Evolutionary conservation across 2,329 filamentous ascomycete genomes (phyloP).

Genomic region (Pseudogymnoascus sp.): DNA sequence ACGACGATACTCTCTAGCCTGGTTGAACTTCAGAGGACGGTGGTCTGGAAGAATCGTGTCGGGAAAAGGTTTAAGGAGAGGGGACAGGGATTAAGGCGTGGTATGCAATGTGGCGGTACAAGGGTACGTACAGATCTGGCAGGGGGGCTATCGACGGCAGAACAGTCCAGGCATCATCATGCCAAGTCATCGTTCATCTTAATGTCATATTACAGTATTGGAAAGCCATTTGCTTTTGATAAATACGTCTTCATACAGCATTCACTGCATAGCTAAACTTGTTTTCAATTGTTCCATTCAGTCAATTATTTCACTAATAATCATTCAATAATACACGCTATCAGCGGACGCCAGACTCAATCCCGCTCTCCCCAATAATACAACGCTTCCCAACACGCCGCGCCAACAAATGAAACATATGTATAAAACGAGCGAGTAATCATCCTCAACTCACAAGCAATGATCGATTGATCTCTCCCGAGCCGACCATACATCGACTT

Average conservation of each 20-base stretch:
- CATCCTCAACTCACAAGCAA: background rate
- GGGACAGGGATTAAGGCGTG: conserved; percentile 2
- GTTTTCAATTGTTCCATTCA: background rate
- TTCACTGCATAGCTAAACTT: background rate
- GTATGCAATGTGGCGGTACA: background rate
- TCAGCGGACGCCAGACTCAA: background rate
- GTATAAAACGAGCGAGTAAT: background rate
- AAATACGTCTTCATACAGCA: background rate
- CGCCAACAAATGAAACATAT: conserved; percentile 5
- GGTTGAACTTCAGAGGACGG: background rate
- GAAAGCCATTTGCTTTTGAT: background rate
- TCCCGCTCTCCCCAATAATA: background rate
- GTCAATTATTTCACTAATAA: conserved; percentile 2
- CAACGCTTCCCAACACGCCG: background rate
- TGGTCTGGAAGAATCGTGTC: conserved; percentile 3
- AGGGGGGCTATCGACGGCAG: background rate
- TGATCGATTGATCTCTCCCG: background rate
- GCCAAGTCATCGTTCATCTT: too few relatives aligned
- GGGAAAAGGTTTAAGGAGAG: conserved; percentile 9
- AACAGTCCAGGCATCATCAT: background rate
- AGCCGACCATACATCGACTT: background rate
- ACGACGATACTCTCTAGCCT: background rate
- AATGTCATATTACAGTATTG: background rate
- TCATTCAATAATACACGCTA: conserved; percentile 7
- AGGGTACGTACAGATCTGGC: conserved; percentile 4